phyloP scores from a whole-genome alignment of 805 yeast species.

The Pichia kluyveri region DNA sequence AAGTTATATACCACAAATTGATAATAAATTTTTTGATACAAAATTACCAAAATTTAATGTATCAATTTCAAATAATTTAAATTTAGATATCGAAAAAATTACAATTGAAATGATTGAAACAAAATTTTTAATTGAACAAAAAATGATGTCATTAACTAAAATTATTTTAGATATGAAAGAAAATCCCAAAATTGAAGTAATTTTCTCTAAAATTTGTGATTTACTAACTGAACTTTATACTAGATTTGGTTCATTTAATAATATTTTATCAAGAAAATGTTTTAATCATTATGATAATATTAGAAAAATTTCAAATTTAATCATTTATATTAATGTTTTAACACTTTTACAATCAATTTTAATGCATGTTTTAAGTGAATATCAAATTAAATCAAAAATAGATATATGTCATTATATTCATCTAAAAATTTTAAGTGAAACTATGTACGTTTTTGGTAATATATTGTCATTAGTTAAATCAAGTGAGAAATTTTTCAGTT shows the following conservation, averaged over 20 bases:
- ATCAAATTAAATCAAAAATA: constrained; percentile 24
- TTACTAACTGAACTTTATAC: constrained; percentile 28
- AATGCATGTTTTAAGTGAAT: constrained; percentile 27
- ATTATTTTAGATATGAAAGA: constrained; percentile 33
- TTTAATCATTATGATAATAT: constrained; percentile 16
- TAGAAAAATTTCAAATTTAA: constrained; percentile 15
- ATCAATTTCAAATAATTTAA: constrained; percentile 25
- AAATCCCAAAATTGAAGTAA: constrained; percentile 29
- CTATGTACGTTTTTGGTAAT: constrained; percentile 26
- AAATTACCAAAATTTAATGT: constrained; percentile 33
- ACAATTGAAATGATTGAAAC: constrained; percentile 26
- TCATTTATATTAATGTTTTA: constrained; percentile 18
- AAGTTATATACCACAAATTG: constrained; percentile 39
- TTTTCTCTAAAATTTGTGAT: constrained; percentile 27
- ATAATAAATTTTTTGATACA: constrained; percentile 41
- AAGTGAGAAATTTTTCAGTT: constrained; percentile 19
- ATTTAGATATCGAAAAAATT: constrained; percentile 33
- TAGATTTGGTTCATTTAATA: constrained; percentile 24
- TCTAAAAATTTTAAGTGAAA: constrained; percentile 25
- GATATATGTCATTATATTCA: constrained; percentile 30
- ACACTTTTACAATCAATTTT: constrained; percentile 31
- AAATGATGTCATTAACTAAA: constrained; percentile 27
- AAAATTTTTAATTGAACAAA: constrained; percentile 23
- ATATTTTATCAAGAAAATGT: constrained; percentile 17
- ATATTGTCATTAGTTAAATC: constrained; percentile 26